Base-by-base conservation (phyloP, 768 basidiomycete genomes). In the Pleurotus cornucopiae region DNA sequence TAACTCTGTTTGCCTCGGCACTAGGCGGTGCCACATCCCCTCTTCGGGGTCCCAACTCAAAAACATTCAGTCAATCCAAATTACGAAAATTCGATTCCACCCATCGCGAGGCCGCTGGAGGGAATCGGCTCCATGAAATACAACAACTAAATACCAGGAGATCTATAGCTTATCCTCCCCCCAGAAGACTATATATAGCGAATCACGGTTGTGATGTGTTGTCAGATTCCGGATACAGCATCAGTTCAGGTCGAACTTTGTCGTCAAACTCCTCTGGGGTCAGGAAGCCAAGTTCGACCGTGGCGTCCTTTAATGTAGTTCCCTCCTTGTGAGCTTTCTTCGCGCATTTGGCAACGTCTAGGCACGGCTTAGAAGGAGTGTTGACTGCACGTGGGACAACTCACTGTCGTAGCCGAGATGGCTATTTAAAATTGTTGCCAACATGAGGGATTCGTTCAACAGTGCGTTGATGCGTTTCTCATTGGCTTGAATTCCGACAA, bases 311-410 rank as follows among this genome's bases (percentile, higher is more conserved):
- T 70, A 98, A 68, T 58, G 97, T 98, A 48, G 87, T 91, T 23
- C 97, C 97, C 73, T 99, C 94, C 71, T 89, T 93, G 80, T 98
- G 97, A n/a, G 97, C 97, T 72, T 98, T 98, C 83, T 99, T 99
- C 25, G 97, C 97, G 66, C 91, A 93, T 74, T 91, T 94, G 49
- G 97, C 97, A 49, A 98, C 97, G 73, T 97, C 94, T 98, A 67
- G 43, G 41, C 58, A 43, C 13, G 40, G 58, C 57, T 14, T 66
- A 59, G 47, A 63, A 60, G 43, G 54, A 59, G 54, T 45, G 7
- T 6, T 14, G 21, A 6, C 16, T 46, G 16, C 16, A 18, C 13
- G 23, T 26, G 6, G 4, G 46, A 53, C 49, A 48, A 77, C 94
- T 73, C 63, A 92, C 93, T 97, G 76, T 98, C 97, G 69, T 98